Evolutionary conservation across 495 filamentous ascomycete species (phyloP).

Genomic region (Chaetomidium leptoderma): DNA sequence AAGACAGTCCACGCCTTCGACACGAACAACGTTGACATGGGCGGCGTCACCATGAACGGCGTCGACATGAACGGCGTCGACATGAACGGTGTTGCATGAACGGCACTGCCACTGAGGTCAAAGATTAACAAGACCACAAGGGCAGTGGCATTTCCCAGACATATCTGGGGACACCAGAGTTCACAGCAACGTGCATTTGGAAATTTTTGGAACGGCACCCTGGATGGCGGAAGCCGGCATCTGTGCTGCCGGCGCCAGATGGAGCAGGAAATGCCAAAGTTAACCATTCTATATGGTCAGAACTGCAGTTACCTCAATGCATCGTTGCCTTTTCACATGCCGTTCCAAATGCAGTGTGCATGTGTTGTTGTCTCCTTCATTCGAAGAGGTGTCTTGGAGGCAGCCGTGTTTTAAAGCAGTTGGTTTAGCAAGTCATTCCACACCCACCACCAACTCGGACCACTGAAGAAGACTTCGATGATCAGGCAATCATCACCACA

Average conservation of each 20-base stretch:
- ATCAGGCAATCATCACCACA: not conserved
- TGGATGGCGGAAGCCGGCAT: not conserved
- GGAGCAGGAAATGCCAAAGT: not conserved
- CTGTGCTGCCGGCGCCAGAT: not conserved
- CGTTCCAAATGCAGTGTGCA: not conserved
- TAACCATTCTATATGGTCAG: not conserved
- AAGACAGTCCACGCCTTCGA: not conserved
- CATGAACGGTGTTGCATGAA: not conserved
- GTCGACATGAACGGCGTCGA: not conserved
- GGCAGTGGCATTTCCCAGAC: not conserved
- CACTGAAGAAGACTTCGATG: too few relatives aligned
- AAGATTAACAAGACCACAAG: not conserved
- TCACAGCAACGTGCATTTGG: not conserved
- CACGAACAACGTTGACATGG: not conserved
- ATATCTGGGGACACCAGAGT: not conserved
- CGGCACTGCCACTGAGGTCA: not conserved
- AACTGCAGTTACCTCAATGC: not conserved
- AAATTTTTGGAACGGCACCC: conserved; percentile 1
- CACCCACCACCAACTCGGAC: too few relatives aligned
- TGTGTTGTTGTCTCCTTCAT: not conserved
- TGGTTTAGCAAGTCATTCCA: too few relatives aligned
- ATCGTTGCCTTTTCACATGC: not conserved
- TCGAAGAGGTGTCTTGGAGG: too few relatives aligned
- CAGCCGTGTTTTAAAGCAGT: too few relatives aligned
- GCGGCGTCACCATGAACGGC: not conserved